Conservation (phyloP, 179 eudicot genomes). For the Corrigiola litoralis region DNA sequence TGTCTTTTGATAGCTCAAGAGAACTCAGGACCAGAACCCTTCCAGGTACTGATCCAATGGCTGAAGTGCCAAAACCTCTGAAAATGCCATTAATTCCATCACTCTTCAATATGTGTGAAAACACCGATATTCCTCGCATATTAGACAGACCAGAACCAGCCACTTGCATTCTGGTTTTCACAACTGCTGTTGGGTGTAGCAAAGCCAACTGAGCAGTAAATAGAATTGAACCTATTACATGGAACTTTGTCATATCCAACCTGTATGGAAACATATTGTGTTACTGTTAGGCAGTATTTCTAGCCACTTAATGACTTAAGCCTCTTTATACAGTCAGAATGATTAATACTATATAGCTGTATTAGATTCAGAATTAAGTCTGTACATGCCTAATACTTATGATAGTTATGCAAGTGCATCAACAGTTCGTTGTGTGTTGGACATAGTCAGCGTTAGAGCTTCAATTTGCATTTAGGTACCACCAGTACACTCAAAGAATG, state of each 20-base stretch:
- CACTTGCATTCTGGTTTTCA: conserved; percentile 80
- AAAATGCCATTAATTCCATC: conserved; percentile 67
- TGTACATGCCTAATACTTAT: too few species aligned
- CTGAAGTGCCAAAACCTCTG: conserved; percentile 76
- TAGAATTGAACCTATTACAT: conserved; percentile 57
- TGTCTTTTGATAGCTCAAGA: conserved; percentile 65
- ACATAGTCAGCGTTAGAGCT: too few species aligned
- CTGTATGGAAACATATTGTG: conserved; percentile 21
- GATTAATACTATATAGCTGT: not conserved
- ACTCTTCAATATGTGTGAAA: conserved; percentile 39
- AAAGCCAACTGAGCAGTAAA: conserved; percentile 61
- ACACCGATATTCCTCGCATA: conserved; percentile 41
- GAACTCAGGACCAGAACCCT: conserved; percentile 62
- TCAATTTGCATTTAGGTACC: too few species aligned
- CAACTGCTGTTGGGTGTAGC: conserved; percentile 63
- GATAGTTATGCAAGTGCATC: too few species aligned
- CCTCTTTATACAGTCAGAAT: not conserved
- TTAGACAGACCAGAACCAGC: conserved; percentile 43
- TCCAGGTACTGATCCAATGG: conserved; percentile 67
- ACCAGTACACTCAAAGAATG: too few species aligned
- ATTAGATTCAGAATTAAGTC: too few species aligned
- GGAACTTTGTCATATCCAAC: conserved; percentile 69
- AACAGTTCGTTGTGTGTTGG: too few species aligned
- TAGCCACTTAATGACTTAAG: not conserved
- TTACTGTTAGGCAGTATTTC: not conserved